Evolutionary conservation across 2,329 filamentous ascomycete genomes (phyloP), one percentile per base, ranked within the genome.

Genomic region (Drechslerella coelobrocha): DNA sequence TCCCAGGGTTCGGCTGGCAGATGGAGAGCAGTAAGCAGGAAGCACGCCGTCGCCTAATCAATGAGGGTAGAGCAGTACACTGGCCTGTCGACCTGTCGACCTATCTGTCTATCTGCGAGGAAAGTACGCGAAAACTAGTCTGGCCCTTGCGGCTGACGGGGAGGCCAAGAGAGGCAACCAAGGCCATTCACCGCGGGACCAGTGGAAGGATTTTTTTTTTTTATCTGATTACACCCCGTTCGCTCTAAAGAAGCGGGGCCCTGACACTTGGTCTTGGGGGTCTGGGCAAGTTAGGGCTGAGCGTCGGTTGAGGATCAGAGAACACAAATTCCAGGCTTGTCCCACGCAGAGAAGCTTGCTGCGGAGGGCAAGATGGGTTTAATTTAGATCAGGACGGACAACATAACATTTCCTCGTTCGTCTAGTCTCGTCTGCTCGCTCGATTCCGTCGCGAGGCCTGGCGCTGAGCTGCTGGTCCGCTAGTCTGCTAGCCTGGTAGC

Each of bases 231-330:
- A 21, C 19, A 2, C 10, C 2, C 19, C 8, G 6, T 34, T 29
- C 19, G 14, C 45, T 48, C 21, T 14, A 12, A 48, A 23, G 14
- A 21, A 53, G 50, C 17, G 24, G 19, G 26, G 19, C 26, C 26
- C 17, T 34, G 50, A n/a, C 43, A 29, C n/a, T n/a, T n/a, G 48
- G n/a, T n/a, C 14, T n/a, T 12, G 27, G 14, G 4, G 52, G 63
- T 69, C 65, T 69, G 52, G 65, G 65, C 65, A 69, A 62, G 57
- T 59, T 62, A 69, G 65, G 65, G 65, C 65, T 69, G 65, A 69
- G 59, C 41, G 47, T 48, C 21, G 12, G 31, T 57, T 21, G 56
- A 68, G 63, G 63, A 68, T 62, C 65, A 69, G 53, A 69, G 57
- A 69, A 69, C 56, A 68, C 63, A 68, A 68, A 68, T 68, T 43